A percentile compares a stretch with the other conserved stretches of the same genome.
Evolutionary conservation across 2,329 filamentous ascomycete species (phyloP).

Genomic region (Phoma sp.): DNA sequence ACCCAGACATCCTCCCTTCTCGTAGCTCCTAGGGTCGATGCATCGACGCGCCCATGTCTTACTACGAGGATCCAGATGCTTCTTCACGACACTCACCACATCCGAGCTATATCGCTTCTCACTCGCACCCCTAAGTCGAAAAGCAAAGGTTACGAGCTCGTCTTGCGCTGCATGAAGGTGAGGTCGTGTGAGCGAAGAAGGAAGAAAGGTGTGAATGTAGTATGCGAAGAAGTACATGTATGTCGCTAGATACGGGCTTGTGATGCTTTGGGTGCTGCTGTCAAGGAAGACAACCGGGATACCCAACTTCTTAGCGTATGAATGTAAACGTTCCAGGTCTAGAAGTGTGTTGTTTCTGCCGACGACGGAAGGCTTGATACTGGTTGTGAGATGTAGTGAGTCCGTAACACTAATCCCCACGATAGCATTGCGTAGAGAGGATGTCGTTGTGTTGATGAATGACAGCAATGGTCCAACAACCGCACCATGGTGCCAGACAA

Average conservation of each 20-base stretch:
- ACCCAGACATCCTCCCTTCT: constrained; percentile 26
- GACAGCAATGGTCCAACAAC: constrained; percentile 36
- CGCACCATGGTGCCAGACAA: constrained; percentile 47
- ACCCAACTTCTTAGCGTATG: constrained; percentile 32
- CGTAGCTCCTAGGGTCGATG: constrained; percentile 30
- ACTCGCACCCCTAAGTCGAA: constrained; percentile 35
- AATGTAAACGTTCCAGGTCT: constrained; percentile 33
- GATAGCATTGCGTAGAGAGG: constrained; percentile 30
- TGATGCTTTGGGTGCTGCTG: constrained; percentile 30
- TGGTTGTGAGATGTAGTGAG: constrained; percentile 25
- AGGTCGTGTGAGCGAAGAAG: constrained; percentile 19
- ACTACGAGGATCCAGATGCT: constrained; percentile 28
- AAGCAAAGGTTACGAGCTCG: constrained; percentile 38
- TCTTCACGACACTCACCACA: constrained; percentile 32
- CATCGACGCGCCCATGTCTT: constrained; percentile 34
- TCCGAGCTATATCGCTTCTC: constrained; percentile 25
- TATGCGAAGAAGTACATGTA: constrained; percentile 45
- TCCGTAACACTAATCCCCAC: constrained; percentile 36
- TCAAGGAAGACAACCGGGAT: constrained; percentile 43
- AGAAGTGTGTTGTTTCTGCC: constrained; percentile 32
- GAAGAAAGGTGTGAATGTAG: constrained; percentile 42
- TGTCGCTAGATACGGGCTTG: constrained; percentile 25
- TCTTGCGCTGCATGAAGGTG: constrained; percentile 40
- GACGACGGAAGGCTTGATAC: constrained; percentile 29
- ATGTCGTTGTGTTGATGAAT: constrained; percentile 40